phyloP scores from a whole-genome alignment of 768 basidiomycete genomes.

The Polyporus arcularius region DNA sequence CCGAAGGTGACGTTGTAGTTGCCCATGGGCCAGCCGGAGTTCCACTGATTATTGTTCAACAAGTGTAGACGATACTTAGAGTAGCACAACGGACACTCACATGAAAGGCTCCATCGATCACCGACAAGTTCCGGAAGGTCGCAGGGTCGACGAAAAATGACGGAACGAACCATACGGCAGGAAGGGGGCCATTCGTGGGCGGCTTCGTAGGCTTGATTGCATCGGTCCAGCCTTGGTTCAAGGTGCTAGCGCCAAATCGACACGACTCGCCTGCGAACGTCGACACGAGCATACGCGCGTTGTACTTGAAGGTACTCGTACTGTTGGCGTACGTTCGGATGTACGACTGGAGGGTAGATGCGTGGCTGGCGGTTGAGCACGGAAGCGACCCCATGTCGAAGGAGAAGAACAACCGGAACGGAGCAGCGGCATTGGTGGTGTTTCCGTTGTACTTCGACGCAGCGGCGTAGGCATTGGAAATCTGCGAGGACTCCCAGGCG shows the following conservation, averaged over 20 bases:
- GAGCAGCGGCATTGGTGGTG: conserved; percentile 25
- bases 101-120: conserved; percentile 15
- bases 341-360: conserved; percentile 49
- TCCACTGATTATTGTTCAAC: conserved; percentile 52
- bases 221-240: conserved; percentile 55
- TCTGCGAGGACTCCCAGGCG: conserved; percentile 60
- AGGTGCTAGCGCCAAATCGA: conserved; percentile 58
- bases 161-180: conserved; percentile 63
- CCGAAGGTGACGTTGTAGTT: conserved; percentile 25
- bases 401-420: conserved; percentile 51
- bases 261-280: conserved; percentile 75
- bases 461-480: conserved; percentile 60
- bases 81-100: not conserved
- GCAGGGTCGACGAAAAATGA: conserved; percentile 66
- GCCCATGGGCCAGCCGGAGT: conserved; percentile 72
- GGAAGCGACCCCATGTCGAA: conserved; percentile 46
- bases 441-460: conserved; percentile 15
- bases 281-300: conserved; percentile 56
- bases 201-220: conserved; percentile 49
- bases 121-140: conserved; percentile 36
- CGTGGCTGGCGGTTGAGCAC: conserved; percentile 51
- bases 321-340: conserved; percentile 55
- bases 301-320: conserved; percentile 57
- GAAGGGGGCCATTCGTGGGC: conserved; percentile 33
- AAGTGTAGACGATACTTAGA: not conserved